phyloP scores from a whole-genome alignment of 805 yeast genomes.

The Teunomyces funiuensis region DNA sequence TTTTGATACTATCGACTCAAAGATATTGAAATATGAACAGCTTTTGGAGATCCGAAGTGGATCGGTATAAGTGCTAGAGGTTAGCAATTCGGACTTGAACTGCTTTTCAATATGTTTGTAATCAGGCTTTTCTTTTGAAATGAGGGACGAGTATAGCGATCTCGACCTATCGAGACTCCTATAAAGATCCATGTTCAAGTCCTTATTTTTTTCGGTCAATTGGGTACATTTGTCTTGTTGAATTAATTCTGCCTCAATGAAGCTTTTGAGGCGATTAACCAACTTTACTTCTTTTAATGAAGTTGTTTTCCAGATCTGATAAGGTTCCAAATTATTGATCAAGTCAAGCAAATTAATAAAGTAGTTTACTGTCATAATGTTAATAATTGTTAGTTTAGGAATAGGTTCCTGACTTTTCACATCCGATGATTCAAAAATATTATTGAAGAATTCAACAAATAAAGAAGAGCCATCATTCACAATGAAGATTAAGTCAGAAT shows the following conservation, averaged over 20 bases:
- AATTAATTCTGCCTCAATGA: conserved; percentile 25
- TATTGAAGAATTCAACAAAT: conserved; percentile 25
- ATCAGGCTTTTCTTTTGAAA: conserved; percentile 21
- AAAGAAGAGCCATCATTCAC: conserved; percentile 39
- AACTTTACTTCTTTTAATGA: conserved; percentile 27
- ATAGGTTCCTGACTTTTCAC: conserved; percentile 7
- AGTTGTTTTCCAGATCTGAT: conserved; percentile 41
- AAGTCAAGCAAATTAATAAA: conserved; percentile 39
- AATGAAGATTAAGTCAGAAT: conserved; percentile 31
- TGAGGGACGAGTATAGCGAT: conserved; percentile 23
- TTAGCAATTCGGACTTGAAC: conserved; percentile 29
- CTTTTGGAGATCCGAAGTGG: conserved; percentile 31
- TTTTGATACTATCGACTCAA: conserved; percentile 15
- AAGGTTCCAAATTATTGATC: conserved; percentile 31
- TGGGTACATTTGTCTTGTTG: conserved; percentile 6
- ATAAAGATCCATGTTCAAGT: conserved; percentile 6
- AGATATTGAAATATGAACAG: conserved; percentile 19
- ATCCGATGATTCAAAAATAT: conserved; percentile 9
- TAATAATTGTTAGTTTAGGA: conserved; percentile 36
- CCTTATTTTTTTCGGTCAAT: conserved; percentile 8
- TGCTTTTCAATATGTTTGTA: conserved; percentile 29
- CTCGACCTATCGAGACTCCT: conserved; percentile 7
- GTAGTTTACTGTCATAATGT: conserved; percentile 40
- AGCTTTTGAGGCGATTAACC: conserved; percentile 23
- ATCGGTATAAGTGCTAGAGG: conserved; percentile 24